phyloP scores from a whole-genome alignment of 176 grass and related monocot species.

The Eleusine coracana region DNA sequence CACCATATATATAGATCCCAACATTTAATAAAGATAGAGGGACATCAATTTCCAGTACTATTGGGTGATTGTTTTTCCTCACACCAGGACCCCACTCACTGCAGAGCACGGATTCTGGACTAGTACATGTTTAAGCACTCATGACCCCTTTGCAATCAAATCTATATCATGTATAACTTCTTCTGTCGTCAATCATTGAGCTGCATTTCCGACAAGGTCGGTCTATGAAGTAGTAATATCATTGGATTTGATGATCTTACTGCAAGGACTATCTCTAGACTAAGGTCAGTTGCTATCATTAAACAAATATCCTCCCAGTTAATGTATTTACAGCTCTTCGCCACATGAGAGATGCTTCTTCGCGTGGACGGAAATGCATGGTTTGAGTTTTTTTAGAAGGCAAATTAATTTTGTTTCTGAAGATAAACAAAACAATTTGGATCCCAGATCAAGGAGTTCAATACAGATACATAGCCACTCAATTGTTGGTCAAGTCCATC shows the following conservation, averaged over 20 bases:
- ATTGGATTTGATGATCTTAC: neutral
- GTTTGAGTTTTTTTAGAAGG: neutral
- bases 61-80: neutral
- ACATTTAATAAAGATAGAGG: neutral
- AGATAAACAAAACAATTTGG: neutral
- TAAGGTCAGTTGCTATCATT: neutral
- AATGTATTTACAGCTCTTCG: neutral
- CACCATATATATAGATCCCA: slow-evolving; percentile 33
- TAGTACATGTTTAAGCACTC: neutral
- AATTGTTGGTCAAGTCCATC: neutral
- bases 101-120: neutral
- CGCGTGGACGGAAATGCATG: neutral
- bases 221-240: neutral
- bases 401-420: neutral
- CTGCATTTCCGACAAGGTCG: neutral
- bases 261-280: neutral
- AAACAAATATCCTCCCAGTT: neutral
- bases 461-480: neutral
- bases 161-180: neutral
- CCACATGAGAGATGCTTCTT: neutral
- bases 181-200: slow-evolving; percentile 19
- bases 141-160: neutral
- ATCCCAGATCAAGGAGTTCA: neutral
- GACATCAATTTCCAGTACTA: neutral
- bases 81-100: neutral